phyloP scores from a whole-genome alignment of 352 stramenopile species.

The Phytophthora pseudosyringae region DNA sequence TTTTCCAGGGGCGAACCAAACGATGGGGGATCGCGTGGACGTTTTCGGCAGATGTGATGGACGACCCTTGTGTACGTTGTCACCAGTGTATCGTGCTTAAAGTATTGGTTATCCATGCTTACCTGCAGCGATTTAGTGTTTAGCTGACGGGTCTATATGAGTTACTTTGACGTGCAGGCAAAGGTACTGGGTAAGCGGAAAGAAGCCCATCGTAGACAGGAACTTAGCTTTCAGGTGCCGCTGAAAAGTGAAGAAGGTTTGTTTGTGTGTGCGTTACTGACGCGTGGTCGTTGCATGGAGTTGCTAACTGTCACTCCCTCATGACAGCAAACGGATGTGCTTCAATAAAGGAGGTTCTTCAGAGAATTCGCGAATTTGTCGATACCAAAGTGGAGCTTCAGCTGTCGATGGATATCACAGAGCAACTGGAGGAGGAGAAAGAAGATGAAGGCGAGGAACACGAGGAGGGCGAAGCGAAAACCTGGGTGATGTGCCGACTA shows the following conservation, averaged over 20 bases:
- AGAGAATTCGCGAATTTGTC: slow-evolving; percentile 53
- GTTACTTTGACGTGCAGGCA: slow-evolving; percentile 32
- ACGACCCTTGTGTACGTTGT: slow-evolving; percentile 48
- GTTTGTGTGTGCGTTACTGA: background rate
- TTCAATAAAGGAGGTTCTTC: slow-evolving; percentile 47
- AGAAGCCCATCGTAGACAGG: slow-evolving; percentile 65
- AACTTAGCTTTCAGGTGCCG: slow-evolving; percentile 61
- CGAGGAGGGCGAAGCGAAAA: slow-evolving; percentile 1
- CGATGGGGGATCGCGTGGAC: slow-evolving; percentile 96
- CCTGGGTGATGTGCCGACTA: slow-evolving; percentile 24
- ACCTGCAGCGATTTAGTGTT: background rate
- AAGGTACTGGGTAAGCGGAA: slow-evolving; percentile 89
- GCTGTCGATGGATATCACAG: slow-evolving; percentile 21
- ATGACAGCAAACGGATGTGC: slow-evolving; percentile 40
- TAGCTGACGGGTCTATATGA: slow-evolving; percentile 1
- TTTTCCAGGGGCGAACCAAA: slow-evolving; percentile 93
- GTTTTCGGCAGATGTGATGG: slow-evolving; percentile 55
- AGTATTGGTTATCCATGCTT: no score
- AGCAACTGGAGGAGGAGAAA: slow-evolving; percentile 12
- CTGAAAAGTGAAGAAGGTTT: slow-evolving; percentile 31
- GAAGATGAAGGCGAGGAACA: slow-evolving; percentile 4
- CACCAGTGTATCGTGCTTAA: no score
- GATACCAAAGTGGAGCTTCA: slow-evolving; percentile 23
- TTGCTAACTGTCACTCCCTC: background rate
- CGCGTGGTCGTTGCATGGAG: background rate